Base-by-base conservation (phyloP, 805 yeast genomes). In the Metschnikowia orientalis region DNA sequence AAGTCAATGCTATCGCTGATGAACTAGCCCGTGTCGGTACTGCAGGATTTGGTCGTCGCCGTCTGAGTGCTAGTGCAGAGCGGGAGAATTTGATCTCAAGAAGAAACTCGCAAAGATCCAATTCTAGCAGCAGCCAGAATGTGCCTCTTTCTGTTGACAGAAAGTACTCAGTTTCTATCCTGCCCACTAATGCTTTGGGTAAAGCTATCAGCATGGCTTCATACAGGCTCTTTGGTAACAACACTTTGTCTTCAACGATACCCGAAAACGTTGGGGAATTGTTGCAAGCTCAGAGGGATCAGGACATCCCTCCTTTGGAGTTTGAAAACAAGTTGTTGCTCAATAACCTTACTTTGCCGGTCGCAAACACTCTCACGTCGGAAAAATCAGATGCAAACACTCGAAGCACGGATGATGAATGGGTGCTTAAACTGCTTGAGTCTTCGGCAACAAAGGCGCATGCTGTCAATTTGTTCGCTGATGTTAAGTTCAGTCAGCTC, bases 1-100 rank as follows among this genome's bases (percentile, higher is more conserved):
- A 92, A 54, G 95, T 90, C 6, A 90, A 90, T 62, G 90, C 95
- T 2, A 68, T 92, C 37, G 98, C 98, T 3, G 97, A 90, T 57
- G 96, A 89, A 54, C 63, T 90, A 32, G 89, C 86, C 10, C 63
- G 66, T 38, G 79, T 79, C 3, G 79, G 79, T 2, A 57, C 67
- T 36, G 69, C 73, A 5, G 67, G 71, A 5, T 68, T 71, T 19
- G 79, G 74, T 6, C 52, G 61, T 20, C 52, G 57, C 40, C 62
- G 65, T 8, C 56, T 56, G 43, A 47, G 52, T 15, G 46, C 48
- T n/a, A 49, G 50, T 28, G 51, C 47, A 3, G 54, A 47, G 18
- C 41, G 40, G 6, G 42, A 37, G 7, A 43, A 42, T 3, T 26
- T 53, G 33, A 28, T 50, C 21, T 36, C 42, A 26, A 45, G 61